Evolutionary conservation across 176 grass and related monocot species (phyloP), one percentile per base, ranked within the genome.

Genomic region (Otatea glauca): DNA sequence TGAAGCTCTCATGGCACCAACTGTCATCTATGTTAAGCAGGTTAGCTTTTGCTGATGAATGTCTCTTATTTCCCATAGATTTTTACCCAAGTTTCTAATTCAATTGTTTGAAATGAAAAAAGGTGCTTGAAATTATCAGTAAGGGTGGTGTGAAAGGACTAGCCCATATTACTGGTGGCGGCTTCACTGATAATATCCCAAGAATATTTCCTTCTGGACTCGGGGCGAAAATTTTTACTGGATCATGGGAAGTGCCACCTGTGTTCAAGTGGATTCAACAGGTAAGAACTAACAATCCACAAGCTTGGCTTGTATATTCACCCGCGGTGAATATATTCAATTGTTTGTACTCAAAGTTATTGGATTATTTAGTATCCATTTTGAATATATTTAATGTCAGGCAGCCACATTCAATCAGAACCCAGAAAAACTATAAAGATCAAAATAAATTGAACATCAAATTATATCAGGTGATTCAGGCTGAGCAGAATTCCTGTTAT

Each of bases 1-100:
- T 83, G 91, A 98, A 92, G 93, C 96, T 89, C 75, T 98, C 77
- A 98, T 95, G 96, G 91, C 91, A 44, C 96, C 96, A 39, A 98
- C 96, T 77, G 77, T 95, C 32, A 95, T 95, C 70, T 98, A 98
- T 74, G 96, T 98, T 48, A 95, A 95, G 58, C 88, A 98, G 96
- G 96, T 97, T 89, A 47, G 80, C n/a, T 84, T 78, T 69, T 70
- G 4, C 34, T 83, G 23, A 67, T 16, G 7, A 34, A 10, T 62
- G 9, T 78, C 55, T 20, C 35, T 29, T 83, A 7, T 75, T 20
- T 84, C 24, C 7, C 18, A 14, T 42, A 44, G 15, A 60, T 24
- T 37, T 7, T 5, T 63, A 16, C 4, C 21, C 8, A 58, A 53
- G 55, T 6, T 64, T 84, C 24, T 43, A 32, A 86, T 56, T 27